Percentiles rank a stretch among this genome's conserved stretches.
These are phyloP conservation scores for Xylariaceae sp. DNA, from an alignment of 2,329 filamentous ascomycete species.

Conservation along the genomic window DNA sequence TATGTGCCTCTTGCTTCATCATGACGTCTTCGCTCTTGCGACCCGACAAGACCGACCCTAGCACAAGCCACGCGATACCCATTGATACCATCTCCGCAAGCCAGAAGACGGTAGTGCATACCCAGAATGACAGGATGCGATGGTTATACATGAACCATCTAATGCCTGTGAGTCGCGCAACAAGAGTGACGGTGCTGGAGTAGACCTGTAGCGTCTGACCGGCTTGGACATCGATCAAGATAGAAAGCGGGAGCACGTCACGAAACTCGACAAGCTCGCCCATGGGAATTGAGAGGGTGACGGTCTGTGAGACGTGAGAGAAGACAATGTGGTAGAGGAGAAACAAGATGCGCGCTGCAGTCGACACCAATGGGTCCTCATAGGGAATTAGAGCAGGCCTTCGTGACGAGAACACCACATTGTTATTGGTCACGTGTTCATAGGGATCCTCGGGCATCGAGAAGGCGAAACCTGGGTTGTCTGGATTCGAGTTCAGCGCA, in stretches of 20 bases:
- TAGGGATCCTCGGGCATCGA: slow-evolving; percentile 37
- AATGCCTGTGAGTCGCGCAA: slow-evolving; percentile 77
- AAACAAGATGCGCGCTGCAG: slow-evolving; percentile 65
- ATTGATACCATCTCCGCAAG: slow-evolving; percentile 72
- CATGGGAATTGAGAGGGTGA: slow-evolving; percentile 70
- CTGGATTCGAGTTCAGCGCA: slow-evolving; percentile 61
- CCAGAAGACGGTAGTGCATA: slow-evolving; percentile 80
- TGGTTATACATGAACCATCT: slow-evolving; percentile 89
- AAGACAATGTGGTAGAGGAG: slow-evolving; percentile 75
- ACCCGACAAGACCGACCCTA: slow-evolving; percentile 49
- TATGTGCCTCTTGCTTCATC: neutral
- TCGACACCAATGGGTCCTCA: slow-evolving; percentile 70
- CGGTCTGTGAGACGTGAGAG: slow-evolving; percentile 66
- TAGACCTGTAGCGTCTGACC: slow-evolving; percentile 79
- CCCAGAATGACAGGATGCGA: slow-evolving; percentile 70
- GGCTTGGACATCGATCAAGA: slow-evolving; percentile 72
- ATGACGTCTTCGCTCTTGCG: slow-evolving; percentile 31
- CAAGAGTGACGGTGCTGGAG: slow-evolving; percentile 69
- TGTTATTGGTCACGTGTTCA: slow-evolving; percentile 46
- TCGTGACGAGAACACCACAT: slow-evolving; percentile 67
- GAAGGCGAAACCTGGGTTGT: slow-evolving; percentile 38
- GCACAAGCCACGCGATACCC: slow-evolving; percentile 66
- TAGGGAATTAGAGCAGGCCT: slow-evolving; percentile 84
- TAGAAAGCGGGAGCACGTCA: slow-evolving; percentile 51
- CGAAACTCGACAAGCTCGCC: slow-evolving; percentile 75